Base-by-base conservation (phyloP, 139 green algal genomes). In the Spirogloea muscicola region DNA sequence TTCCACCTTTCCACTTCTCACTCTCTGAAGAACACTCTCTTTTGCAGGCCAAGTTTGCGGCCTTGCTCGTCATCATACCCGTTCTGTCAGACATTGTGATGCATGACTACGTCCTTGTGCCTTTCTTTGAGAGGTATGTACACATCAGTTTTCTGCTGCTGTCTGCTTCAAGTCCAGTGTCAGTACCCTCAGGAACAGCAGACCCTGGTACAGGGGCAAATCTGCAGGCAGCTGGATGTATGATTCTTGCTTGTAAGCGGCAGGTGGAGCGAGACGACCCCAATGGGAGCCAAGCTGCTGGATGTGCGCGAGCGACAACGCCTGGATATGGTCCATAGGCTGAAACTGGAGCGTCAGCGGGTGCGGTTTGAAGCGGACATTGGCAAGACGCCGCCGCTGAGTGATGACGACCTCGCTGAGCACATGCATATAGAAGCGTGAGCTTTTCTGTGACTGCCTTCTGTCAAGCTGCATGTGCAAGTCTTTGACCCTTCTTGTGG, bases 341-440 rank as follows among this genome's bases (percentile, higher is more conserved):
- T 80, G 4, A 80, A 80, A 42, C 60, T 80, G 29, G 72, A 80
- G 60, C 37, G 72, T 21, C 62, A 80, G 34, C 34, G 72, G 2
- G 46, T 80, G 9, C 72, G 72, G 0, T 74, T 80, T 33, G 72
- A 80, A 25, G 64, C 72, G 18, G 72, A 80, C 16, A 65, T 80
- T 16, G 72, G 62, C 2, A 74, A 78, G 33, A 43, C 72, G 13
- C 52, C 72, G 21, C 72, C 72, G 16, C n/a, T 80, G 65, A 49
- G 36, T 0, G 72, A 80, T 7, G 34, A 79, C 0, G 72, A 77
- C 2, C 18, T 80, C 18, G 63, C 63, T 7, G 72, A 72, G 13
- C 42, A 80, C 37, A 79, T 80, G 62, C 72, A 67, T 13, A 63
- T 77, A 34, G 62, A 80, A 51, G 72, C 72, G 40, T 76, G 46